phyloP scores from a whole-genome alignment of 2,329 filamentous ascomycete genomes.

The Emericellopsis atlantica region DNA sequence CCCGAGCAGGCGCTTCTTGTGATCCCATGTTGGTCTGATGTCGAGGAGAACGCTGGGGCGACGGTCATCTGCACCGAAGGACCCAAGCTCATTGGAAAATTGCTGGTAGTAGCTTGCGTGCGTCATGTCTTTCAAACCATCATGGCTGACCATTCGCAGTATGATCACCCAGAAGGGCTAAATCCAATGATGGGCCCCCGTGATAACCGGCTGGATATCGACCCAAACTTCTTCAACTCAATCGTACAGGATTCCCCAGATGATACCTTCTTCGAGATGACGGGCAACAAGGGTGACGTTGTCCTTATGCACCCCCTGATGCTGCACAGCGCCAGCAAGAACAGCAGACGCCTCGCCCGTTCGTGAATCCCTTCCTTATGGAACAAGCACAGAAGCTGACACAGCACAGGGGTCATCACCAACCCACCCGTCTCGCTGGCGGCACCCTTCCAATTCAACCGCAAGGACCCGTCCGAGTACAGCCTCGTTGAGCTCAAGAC shows the following conservation, averaged over 20 bases:
- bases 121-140: neutral
- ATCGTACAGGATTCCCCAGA: constrained; percentile 11
- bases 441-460: constrained; percentile 38
- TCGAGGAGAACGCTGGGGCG: constrained; percentile 43
- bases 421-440: constrained; percentile 41
- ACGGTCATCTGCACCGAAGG: constrained; percentile 39
- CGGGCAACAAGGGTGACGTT: constrained; percentile 39
- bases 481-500: constrained; percentile 35
- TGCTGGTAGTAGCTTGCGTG: neutral
- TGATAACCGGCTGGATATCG: constrained; percentile 17
- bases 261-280: constrained; percentile 36
- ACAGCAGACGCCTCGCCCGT: constrained; percentile 9
- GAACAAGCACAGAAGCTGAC: neutral
- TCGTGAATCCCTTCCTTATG: constrained; percentile 1
- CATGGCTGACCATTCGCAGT: constrained; percentile 36
- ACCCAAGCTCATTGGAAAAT: constrained; percentile 1
- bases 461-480: constrained; percentile 28
- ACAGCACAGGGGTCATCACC: constrained; percentile 32
- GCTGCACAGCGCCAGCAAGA: constrained; percentile 37
- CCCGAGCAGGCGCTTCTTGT: constrained; percentile 57
- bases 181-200: constrained; percentile 51
- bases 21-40: constrained; percentile 53
- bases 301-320: constrained; percentile 49
- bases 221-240: constrained; percentile 28
- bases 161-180: constrained; percentile 52